Base-by-base conservation (phyloP, 108 stramenopile species). In the Cyclotella choctawhatcheeana region DNA sequence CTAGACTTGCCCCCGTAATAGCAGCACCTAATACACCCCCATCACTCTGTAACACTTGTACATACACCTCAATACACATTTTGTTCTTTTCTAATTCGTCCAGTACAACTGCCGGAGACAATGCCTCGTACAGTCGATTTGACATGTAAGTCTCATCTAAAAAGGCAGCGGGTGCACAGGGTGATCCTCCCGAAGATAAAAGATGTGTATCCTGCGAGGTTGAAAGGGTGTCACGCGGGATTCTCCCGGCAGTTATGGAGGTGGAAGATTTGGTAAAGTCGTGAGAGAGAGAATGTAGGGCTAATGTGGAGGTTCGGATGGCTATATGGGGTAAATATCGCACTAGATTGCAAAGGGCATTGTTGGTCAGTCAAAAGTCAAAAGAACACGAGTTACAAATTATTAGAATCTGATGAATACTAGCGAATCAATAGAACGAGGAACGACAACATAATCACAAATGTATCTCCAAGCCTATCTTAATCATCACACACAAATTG, bases 1-100 rank as follows among this genome's bases (percentile, higher is more conserved):
- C 94, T 60, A 95, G 44, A 25, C 70, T 72, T 1, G 94, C 85
- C 5, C 90, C 91, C 5, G 73, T 33, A 26, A 92, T 84, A n/a
- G 77, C 82, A 20, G 88, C 87, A 21, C 85, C 69, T 53, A 95
- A 73, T 24, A 86, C 83, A 26, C 85, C 74, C 22, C 94, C 94
- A 79, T 92, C 91, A 59, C 89, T 86, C 64, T 95, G 94, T 25
- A 95, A 48, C 21, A 95, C 81, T 7, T 87, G 77, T n/a, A 90
- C 83, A 40, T 78, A 75, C 0, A 93, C 82, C 13, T 74, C 70
- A 10, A 91, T 52, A 45, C 73, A 71, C 79, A 82, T 79, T 89
- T 92, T 63, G 83, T 2, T 56, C 29, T 74, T 74, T 67, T 45
- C 58, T 30, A 33, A 82, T 2, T 48, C 18, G 22, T 82, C 48